phyloP scores from a whole-genome alignment of 164 flowering plant species.

The Cinnamomum chago region DNA sequence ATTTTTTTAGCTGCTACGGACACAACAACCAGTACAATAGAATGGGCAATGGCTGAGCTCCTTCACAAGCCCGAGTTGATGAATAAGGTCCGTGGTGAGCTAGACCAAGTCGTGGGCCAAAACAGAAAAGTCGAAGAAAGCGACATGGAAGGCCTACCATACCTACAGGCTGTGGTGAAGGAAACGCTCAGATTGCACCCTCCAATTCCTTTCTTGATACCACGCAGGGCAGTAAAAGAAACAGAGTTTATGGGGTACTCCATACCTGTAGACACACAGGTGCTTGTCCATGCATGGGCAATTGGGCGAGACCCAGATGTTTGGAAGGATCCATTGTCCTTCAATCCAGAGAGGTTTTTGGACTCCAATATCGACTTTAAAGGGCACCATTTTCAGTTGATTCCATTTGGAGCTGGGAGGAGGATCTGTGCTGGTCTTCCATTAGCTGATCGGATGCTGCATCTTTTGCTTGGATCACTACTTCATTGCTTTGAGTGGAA shows the following conservation, averaged over 20 bases:
- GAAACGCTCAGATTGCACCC: conserved; percentile 33
- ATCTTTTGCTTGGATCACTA: conserved; percentile 1
- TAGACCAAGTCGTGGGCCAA: conserved; percentile 28
- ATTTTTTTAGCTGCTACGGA: conserved; percentile 11
- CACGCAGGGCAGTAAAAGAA: conserved; percentile 23
- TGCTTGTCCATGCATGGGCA: conserved; percentile 28
- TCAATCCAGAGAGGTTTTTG: conserved; percentile 30
- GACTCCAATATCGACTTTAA: not conserved
- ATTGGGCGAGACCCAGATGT: conserved; percentile 22
- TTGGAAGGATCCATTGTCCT: conserved; percentile 26
- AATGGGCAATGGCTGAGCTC: conserved; percentile 17
- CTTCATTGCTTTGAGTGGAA: conserved; percentile 6
- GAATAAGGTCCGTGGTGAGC: conserved; percentile 15
- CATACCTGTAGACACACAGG: conserved; percentile 22
- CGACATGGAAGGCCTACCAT: conserved; percentile 23
- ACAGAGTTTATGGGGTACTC: conserved; percentile 21
- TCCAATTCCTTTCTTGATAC: conserved; percentile 24
- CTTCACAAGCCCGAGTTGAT: conserved; percentile 4
- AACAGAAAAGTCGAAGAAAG: conserved; percentile 17
- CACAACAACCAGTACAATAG: conserved; percentile 10
- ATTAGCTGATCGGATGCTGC: not conserved
- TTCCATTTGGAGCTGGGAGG: conserved; percentile 6
- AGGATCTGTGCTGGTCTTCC: conserved; percentile 10
- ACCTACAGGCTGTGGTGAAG: conserved; percentile 27
- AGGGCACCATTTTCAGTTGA: conserved; percentile 2